Percentiles rank a stretch among this genome's conserved stretches.
These are phyloP conservation scores for Fusarium floridanum DNA, from an alignment of 2,329 filamentous ascomycete genomes.

Conservation along the genomic window DNA sequence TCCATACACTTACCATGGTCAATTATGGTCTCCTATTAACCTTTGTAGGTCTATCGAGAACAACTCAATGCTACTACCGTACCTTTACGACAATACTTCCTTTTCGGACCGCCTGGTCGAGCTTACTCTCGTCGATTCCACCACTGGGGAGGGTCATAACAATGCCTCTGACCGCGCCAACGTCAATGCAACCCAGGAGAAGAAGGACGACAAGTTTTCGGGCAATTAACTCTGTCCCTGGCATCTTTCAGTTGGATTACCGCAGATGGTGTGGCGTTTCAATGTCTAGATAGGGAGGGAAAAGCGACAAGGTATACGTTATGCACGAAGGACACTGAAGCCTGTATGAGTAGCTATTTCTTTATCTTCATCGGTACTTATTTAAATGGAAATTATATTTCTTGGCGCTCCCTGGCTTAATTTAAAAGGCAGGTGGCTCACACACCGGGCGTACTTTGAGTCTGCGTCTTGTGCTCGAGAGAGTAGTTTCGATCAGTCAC, in stretches of 20 bases:
- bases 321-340: not conserved
- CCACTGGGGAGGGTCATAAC: not conserved
- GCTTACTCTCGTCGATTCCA: not conserved
- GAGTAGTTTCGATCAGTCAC: not conserved
- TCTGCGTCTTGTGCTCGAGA: too few relatives aligned
- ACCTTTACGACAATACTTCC: not conserved
- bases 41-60: not conserved
- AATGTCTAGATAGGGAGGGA: not conserved
- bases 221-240: not conserved
- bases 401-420: too few relatives aligned
- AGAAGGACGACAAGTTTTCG: not conserved
- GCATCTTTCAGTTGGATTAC: not conserved
- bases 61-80: not conserved
- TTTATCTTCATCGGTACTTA: not conserved
- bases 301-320: not conserved
- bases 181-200: not conserved
- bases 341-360: not conserved
- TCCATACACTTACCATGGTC: not conserved
- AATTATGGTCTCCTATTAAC: not conserved
- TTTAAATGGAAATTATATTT: too few relatives aligned
- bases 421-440: not conserved
- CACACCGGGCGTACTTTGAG: not conserved
- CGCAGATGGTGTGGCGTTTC: not conserved
- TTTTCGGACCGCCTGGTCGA: not conserved
- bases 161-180: not conserved